Evolutionary conservation across 768 basidiomycete species (phyloP).

Genomic region (Psilocybe cyanescens): DNA sequence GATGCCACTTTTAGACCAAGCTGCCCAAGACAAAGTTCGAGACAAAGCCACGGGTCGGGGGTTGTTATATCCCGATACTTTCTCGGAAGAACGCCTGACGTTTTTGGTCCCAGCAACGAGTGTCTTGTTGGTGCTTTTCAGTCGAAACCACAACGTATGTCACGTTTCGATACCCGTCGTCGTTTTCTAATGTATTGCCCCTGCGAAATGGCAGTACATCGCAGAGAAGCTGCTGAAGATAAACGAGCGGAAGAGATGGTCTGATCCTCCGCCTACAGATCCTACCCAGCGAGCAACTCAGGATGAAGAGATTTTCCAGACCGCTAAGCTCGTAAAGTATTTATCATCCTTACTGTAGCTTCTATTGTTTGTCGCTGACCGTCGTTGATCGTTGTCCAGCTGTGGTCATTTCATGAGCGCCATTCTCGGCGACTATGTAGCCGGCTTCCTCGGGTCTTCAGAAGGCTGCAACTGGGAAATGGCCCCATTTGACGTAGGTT

Average conservation of each 20-base stretch:
- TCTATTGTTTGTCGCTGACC: not conserved
- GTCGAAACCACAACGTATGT: constrained; percentile 62
- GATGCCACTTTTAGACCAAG: constrained; percentile 31
- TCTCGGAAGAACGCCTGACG: constrained; percentile 53
- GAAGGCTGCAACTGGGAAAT: constrained; percentile 60
- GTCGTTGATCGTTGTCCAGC: constrained; percentile 23
- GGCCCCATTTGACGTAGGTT: constrained; percentile 46
- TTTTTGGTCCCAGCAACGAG: constrained; percentile 58
- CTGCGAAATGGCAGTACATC: constrained; percentile 44
- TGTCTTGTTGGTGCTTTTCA: constrained; percentile 58
- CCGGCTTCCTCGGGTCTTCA: constrained; percentile 56
- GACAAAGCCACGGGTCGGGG: constrained; percentile 54
- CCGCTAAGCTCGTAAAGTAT: constrained; percentile 55
- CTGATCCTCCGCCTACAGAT: constrained; percentile 41
- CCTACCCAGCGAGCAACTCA: constrained; percentile 29
- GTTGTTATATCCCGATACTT: constrained; percentile 54
- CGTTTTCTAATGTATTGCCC: not conserved
- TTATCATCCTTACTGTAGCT: not conserved
- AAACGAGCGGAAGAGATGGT: constrained; percentile 56
- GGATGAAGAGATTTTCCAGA: constrained; percentile 64
- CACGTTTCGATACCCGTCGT: not conserved
- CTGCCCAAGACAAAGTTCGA: constrained; percentile 45
- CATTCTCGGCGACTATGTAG: constrained; percentile 63
- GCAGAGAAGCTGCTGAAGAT: constrained; percentile 54
- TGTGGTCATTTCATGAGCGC: constrained; percentile 59